Conservation (phyloP, 495 filamentous ascomycete genomes). For the Penicillium maclennaniae region DNA sequence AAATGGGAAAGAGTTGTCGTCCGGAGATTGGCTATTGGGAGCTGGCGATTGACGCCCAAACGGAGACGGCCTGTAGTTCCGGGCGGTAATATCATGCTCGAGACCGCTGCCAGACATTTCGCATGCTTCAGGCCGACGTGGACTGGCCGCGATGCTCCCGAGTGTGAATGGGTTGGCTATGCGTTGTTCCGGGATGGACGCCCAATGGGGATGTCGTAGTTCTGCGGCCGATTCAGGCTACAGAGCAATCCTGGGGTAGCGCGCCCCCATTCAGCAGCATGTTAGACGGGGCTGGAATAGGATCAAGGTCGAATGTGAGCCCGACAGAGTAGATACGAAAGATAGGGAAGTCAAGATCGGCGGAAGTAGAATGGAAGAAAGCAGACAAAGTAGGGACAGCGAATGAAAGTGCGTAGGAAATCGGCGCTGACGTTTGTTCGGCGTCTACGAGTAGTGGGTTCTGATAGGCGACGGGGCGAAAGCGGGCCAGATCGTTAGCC, state of each 20-base stretch:
- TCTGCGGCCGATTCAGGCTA: constrained; percentile 33
- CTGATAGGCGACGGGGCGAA: constrained; percentile 18
- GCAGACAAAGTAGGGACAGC: constrained; percentile 10
- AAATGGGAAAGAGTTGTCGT: constrained; percentile 21
- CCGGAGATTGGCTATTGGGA: constrained; percentile 26
- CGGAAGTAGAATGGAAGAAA: constrained; percentile 5
- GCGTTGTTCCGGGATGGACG: constrained; percentile 45
- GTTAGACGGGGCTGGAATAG: constrained; percentile 21
- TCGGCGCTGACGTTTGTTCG: constrained; percentile 22
- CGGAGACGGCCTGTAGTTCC: constrained; percentile 31
- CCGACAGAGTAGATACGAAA: not conserved
- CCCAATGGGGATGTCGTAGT: constrained; percentile 39
- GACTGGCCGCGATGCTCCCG: constrained; percentile 32
- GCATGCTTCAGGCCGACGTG: constrained; percentile 39
- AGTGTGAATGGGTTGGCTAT: constrained; percentile 32
- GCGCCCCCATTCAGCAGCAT: constrained; percentile 41
- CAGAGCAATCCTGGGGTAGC: constrained; percentile 41
- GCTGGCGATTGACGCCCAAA: constrained; percentile 40
- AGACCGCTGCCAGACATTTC: constrained; percentile 47
- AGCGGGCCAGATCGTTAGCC: constrained; percentile 22
- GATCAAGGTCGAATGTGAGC: not conserved
- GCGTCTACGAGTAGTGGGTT: constrained; percentile 6
- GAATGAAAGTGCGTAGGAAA: constrained; percentile 18
- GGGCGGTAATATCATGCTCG: constrained; percentile 39
- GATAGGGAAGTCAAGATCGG: not conserved